phyloP scores from a whole-genome alignment of 2,329 filamentous ascomycete species.

The Colletotrichum sp. region DNA sequence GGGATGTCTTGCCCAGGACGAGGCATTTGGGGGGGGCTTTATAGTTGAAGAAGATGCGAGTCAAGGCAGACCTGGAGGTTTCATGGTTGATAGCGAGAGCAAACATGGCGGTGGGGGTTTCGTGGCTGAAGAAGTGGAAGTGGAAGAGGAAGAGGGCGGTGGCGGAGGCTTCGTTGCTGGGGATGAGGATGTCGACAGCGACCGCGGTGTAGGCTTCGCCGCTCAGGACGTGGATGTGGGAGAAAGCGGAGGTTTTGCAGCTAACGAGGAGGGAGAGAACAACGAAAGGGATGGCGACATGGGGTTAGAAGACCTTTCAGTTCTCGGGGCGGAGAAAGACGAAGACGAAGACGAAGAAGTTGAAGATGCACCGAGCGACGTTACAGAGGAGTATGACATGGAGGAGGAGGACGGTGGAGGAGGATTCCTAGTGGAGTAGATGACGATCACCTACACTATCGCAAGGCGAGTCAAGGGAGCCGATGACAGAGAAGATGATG shows the following conservation, averaged over 20 bases:
- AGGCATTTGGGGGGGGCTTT: neutral
- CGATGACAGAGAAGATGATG: neutral
- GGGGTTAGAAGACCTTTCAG: neutral
- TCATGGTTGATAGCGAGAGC: neutral
- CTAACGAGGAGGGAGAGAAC: neutral
- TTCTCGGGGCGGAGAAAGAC: slow-evolving; percentile 23
- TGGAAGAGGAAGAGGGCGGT: neutral
- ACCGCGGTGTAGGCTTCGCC: neutral
- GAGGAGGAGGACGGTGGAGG: slow-evolving; percentile 48
- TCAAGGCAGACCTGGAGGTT: neutral
- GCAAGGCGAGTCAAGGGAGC: neutral
- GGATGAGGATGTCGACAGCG: neutral
- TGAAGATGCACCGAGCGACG: slow-evolving; percentile 42
- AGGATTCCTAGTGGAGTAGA: slow-evolving; percentile 47
- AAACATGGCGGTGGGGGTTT: neutral
- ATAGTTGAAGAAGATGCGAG: neutral
- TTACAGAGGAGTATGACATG: slow-evolving; percentile 49
- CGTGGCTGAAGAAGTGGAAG: neutral
- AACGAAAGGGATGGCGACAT: neutral
- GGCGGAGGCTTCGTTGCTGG: neutral
- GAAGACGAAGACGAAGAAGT: slow-evolving; percentile 33
- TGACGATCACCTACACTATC: neutral
- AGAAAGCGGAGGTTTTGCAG: neutral
- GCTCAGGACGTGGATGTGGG: neutral
- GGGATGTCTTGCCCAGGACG: neutral